Percentiles rank a stretch among this genome's conserved stretches.
Evolutionary conservation across 805 yeast species (phyloP).

Genomic region (Lachancea lanzarotensis): DNA sequence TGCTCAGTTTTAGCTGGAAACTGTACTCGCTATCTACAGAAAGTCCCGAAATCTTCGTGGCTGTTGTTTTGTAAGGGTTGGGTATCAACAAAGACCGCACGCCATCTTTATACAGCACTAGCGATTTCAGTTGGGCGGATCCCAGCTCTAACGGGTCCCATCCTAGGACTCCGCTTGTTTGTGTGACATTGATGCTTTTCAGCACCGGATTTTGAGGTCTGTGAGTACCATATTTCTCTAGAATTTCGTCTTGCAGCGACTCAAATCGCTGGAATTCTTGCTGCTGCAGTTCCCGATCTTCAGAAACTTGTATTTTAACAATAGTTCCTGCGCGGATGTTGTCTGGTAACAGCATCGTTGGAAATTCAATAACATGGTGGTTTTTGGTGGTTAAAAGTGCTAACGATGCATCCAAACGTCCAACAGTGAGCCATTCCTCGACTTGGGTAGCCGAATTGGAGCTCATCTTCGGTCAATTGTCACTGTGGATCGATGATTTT

Average conservation of each 20-base stretch:
- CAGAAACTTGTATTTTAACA: constrained; percentile 76
- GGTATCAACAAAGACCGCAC: constrained; percentile 74
- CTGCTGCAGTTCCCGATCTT: constrained; percentile 60
- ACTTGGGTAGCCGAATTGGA: constrained; percentile 33
- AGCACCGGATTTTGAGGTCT: constrained; percentile 69
- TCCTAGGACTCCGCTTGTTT: constrained; percentile 88
- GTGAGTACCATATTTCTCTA: constrained; percentile 62
- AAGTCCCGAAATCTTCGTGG: constrained; percentile 85
- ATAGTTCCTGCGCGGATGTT: constrained; percentile 90
- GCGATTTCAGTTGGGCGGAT: constrained; percentile 67
- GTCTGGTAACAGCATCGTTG: constrained; percentile 86
- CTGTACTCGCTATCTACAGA: constrained; percentile 77
- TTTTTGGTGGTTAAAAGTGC: constrained; percentile 85
- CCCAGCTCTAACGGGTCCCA: constrained; percentile 89
- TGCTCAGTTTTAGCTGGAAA: constrained; percentile 73
- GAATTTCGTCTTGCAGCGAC: constrained; percentile 64
- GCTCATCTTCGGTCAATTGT: neutral
- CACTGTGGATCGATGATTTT: neutral
- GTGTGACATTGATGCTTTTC: constrained; percentile 72
- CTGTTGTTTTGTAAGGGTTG: constrained; percentile 66
- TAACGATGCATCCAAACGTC: constrained; percentile 90
- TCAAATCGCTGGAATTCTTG: constrained; percentile 54
- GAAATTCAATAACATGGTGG: constrained; percentile 93
- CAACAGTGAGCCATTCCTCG: constrained; percentile 89
- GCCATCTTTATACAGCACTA: constrained; percentile 62